Evolutionary conservation across 148 eudicot species (phyloP).

Genomic region (Diospyros lotus): DNA sequence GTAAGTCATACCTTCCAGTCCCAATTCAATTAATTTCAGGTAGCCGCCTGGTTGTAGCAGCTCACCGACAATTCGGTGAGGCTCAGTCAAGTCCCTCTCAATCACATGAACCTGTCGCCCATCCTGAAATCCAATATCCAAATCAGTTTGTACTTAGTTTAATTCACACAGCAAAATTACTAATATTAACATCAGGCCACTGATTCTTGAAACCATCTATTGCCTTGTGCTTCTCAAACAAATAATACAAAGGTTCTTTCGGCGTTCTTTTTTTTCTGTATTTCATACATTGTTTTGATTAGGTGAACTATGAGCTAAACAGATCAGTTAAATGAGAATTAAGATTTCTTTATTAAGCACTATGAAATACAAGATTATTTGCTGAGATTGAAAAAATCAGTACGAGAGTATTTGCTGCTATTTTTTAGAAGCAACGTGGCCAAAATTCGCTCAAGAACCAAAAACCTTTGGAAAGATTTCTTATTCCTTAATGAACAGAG

Average conservation of each 20-base stretch:
- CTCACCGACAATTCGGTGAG: constrained; percentile 67
- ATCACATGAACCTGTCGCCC: constrained; percentile 65
- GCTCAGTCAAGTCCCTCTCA: constrained; percentile 66
- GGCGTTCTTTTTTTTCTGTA: not conserved
- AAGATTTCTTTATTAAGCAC: not conserved
- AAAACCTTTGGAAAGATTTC: not conserved
- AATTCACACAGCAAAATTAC: not conserved
- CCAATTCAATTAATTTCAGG: constrained; percentile 57
- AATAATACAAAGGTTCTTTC: not conserved
- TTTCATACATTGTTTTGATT: not conserved
- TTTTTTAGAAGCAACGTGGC: not conserved
- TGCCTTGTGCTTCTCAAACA: not conserved
- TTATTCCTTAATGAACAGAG: not conserved
- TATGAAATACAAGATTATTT: not conserved
- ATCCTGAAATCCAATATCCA: constrained; percentile 30
- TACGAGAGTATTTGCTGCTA: no score
- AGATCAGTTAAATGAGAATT: not conserved
- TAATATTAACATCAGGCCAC: not conserved
- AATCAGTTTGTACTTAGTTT: not conserved
- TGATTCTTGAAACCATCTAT: not conserved
- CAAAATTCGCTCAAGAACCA: not conserved
- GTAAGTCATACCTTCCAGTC: constrained; percentile 45
- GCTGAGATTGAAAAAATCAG: not conserved
- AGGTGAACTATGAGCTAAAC: not conserved
- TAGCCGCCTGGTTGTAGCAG: constrained; percentile 72